Percentiles rank a stretch among this genome's conserved stretches.
phyloP scores from a whole-genome alignment of 306 rosid genomes.

The Sophora flavescens region DNA sequence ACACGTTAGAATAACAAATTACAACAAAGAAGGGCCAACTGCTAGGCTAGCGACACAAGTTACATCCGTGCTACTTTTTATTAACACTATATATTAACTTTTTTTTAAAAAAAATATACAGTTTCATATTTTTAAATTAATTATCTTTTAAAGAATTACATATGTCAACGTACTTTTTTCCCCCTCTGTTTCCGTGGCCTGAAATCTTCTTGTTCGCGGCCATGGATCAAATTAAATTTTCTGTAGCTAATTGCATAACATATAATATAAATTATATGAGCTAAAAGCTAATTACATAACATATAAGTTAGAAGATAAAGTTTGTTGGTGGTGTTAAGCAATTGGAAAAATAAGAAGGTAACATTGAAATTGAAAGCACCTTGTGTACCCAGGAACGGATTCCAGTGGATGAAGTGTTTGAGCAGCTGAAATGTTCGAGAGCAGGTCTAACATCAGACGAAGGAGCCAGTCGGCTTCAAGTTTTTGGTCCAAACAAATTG shows the following conservation, averaged over 20 bases:
- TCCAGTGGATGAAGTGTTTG: slow-evolving; percentile 94
- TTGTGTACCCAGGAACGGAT: slow-evolving; percentile 71
- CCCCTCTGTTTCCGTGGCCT: background rate
- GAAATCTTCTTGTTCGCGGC: background rate
- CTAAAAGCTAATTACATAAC: background rate
- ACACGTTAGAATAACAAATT: no score
- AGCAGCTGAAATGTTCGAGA: slow-evolving; percentile 85
- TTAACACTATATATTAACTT: background rate
- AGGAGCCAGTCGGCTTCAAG: slow-evolving; percentile 87
- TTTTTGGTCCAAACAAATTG: slow-evolving; percentile 96
- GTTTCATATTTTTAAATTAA: background rate
- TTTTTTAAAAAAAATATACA: background rate
- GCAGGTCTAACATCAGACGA: slow-evolving; percentile 84
- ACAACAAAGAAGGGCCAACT: no score
- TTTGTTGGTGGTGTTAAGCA: slow-evolving; percentile 7
- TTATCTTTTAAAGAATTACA: background rate
- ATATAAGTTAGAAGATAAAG: background rate
- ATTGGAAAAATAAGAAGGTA: slow-evolving; percentile 22
- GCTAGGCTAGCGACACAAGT: no score
- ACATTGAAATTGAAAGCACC: background rate
- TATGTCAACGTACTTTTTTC: background rate
- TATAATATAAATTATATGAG: background rate
- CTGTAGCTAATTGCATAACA: background rate
- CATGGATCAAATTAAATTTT: background rate
- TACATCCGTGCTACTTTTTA: slow-evolving; percentile 12